Conservation (phyloP, 257 asterid genomes). For the Eustoma russellianum region DNA sequence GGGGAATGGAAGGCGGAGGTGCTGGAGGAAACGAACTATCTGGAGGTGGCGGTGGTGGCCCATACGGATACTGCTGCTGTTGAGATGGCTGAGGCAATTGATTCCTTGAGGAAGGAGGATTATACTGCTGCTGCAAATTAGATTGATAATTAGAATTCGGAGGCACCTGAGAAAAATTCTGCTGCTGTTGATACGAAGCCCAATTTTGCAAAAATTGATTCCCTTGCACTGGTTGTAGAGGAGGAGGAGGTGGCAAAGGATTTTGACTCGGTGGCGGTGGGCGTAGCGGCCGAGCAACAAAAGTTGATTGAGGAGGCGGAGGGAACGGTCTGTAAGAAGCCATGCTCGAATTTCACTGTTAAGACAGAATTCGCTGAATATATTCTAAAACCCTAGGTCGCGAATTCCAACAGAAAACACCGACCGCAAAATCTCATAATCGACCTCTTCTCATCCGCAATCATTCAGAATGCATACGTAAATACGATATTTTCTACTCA, state of each 20-base stretch:
- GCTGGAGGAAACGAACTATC: conserved; percentile 67
- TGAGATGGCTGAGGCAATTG: conserved; percentile 42
- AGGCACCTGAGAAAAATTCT: conserved; percentile 39
- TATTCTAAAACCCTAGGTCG: conserved; percentile 16
- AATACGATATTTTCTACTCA: neutral
- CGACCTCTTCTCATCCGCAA: neutral
- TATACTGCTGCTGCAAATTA: conserved; percentile 33
- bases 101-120: conserved; percentile 24
- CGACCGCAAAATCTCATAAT: neutral
- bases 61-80: conserved; percentile 41
- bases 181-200: conserved; percentile 16
- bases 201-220: conserved; percentile 28
- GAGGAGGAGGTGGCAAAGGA: conserved; percentile 35
- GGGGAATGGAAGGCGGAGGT: conserved; percentile 32
- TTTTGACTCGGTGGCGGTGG: conserved; percentile 49
- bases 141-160: conserved; percentile 32
- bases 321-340: conserved; percentile 90
- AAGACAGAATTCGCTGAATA: neutral
- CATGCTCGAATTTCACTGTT: conserved; percentile 25
- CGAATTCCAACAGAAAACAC: neutral
- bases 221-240: conserved; percentile 21
- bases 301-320: conserved; percentile 50
- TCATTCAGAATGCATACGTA: conserved; percentile 1
- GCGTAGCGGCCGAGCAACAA: conserved; percentile 47
- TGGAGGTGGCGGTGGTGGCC: conserved; percentile 73